These are phyloP conservation scores for Cornus suecica DNA, from an alignment of 148 eudicot species.

Conservation along the genomic window DNA sequence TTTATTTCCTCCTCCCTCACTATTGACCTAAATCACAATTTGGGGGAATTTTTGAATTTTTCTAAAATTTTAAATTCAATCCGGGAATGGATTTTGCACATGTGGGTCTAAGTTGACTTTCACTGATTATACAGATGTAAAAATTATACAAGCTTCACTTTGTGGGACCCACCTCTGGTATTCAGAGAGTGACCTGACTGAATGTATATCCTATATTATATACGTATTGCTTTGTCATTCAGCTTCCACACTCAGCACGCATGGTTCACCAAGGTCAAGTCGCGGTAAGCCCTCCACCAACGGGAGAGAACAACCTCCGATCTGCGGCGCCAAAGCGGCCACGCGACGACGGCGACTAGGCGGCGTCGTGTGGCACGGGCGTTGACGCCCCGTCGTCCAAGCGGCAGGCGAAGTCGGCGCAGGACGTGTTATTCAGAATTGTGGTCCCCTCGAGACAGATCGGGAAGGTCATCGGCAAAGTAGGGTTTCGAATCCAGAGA, in stretches of 20 bases:
- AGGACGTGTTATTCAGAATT: constrained; percentile 68
- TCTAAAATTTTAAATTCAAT: too few species aligned
- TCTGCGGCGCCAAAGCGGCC: constrained; percentile 35
- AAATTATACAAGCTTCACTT: too few species aligned
- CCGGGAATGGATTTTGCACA: too few species aligned
- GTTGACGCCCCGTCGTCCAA: constrained; percentile 48
- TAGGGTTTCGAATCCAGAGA: constrained; percentile 77
- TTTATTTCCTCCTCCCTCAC: too few species aligned
- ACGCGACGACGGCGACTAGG: constrained; percentile 32
- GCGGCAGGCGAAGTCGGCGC: constrained; percentile 48
- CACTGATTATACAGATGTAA: too few species aligned
- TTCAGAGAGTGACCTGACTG: too few species aligned
- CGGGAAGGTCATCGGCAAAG: constrained; percentile 88
- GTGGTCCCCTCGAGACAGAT: constrained; percentile 78
- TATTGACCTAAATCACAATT: too few species aligned
- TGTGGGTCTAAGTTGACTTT: too few species aligned
- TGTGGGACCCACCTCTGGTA: too few species aligned
- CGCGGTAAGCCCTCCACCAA: constrained; percentile 1
- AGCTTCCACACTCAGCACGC: neutral
- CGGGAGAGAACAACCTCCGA: constrained; percentile 7
- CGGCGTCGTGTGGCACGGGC: constrained; percentile 11
- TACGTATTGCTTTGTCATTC: too few species aligned
- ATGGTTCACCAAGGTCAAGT: constrained; percentile 43
- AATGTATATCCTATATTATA: too few species aligned
- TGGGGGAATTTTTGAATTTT: too few species aligned